Percentiles rank a stretch among this genome's conserved stretches.
Evolutionary conservation across 1,284 basidiomycete genomes (phyloP).

Genomic region (Sparassis latifolia): DNA sequence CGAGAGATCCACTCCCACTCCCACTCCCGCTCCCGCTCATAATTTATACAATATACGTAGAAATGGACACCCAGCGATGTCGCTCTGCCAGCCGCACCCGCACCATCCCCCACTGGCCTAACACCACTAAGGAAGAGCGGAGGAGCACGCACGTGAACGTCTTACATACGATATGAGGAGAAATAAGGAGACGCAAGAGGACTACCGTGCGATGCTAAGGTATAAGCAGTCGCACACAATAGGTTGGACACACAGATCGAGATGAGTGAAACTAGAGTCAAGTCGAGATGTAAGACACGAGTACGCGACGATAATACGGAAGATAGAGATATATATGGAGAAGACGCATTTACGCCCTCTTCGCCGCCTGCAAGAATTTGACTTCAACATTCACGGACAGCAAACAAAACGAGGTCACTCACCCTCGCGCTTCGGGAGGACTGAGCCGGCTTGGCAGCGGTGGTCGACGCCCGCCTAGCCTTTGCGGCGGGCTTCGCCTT

Average conservation of each 20-base stretch:
- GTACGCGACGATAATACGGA: neutral
- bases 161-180: conserved; percentile 7
- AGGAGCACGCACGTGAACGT: conserved; percentile 3
- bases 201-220: neutral
- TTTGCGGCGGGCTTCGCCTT: conserved; percentile 22
- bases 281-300: conserved; percentile 10
- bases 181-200: neutral
- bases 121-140: neutral
- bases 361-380: conserved; percentile 16
- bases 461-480: conserved; percentile 2
- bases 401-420: neutral
- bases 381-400: neutral
- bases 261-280: conserved; percentile 2
- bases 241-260: conserved; percentile 1
- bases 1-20: too few species aligned
- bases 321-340: neutral
- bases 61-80: neutral
- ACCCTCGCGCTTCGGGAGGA: conserved; percentile 18
- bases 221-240: neutral
- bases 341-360: conserved; percentile 17
- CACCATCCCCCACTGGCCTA: conserved; percentile 1
- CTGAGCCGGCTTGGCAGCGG: conserved; percentile 7
- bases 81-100: neutral
- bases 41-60: conserved; percentile 1
- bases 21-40: too few species aligned